Evolutionary conservation across 2,329 filamentous ascomycete genomes (phyloP).

Genomic region (Xylaria digitata): DNA sequence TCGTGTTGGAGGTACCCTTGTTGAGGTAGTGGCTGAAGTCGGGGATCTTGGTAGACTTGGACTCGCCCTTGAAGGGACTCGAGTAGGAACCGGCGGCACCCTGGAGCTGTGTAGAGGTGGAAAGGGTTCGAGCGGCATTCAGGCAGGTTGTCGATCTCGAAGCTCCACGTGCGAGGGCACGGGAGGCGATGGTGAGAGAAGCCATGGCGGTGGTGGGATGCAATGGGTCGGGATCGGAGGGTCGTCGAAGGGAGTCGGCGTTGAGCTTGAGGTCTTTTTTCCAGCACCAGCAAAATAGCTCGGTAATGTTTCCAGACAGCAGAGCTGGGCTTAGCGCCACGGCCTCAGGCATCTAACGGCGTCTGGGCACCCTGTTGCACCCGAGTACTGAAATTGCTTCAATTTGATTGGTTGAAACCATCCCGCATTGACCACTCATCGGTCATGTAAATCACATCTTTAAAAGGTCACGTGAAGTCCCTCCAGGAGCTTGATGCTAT

Average conservation of each 20-base stretch:
- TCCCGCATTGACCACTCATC: constrained; percentile 24
- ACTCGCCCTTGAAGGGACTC: constrained; percentile 72
- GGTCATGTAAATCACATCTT: background rate
- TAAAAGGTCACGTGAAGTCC: constrained; percentile 21
- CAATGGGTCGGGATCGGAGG: constrained; percentile 46
- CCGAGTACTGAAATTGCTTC: constrained; percentile 59
- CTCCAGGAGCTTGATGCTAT: too few species aligned
- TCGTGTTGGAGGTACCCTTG: constrained; percentile 73
- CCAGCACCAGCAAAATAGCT: constrained; percentile 46
- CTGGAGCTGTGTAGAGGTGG: constrained; percentile 63
- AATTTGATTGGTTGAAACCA: constrained; percentile 56
- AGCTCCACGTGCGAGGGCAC: constrained; percentile 73
- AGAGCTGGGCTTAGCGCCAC: constrained; percentile 35
- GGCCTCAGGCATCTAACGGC: constrained; percentile 56
- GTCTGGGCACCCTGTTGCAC: constrained; percentile 38
- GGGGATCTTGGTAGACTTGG: constrained; percentile 77
- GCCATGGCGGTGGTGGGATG: constrained; percentile 65
- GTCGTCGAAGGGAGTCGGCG: constrained; percentile 46
- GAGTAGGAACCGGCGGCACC: constrained; percentile 62
- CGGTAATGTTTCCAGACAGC: constrained; percentile 36
- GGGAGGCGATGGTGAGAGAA: constrained; percentile 75
- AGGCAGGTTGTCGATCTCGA: constrained; percentile 56
- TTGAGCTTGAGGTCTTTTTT: constrained; percentile 64
- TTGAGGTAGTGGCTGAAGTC: constrained; percentile 90
- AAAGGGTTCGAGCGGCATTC: constrained; percentile 64